Evolutionary conservation across 1,139 yeast genomes (phyloP), one percentile per base, ranked within the genome.

Genomic region (Geotrichum phurueaensis): DNA sequence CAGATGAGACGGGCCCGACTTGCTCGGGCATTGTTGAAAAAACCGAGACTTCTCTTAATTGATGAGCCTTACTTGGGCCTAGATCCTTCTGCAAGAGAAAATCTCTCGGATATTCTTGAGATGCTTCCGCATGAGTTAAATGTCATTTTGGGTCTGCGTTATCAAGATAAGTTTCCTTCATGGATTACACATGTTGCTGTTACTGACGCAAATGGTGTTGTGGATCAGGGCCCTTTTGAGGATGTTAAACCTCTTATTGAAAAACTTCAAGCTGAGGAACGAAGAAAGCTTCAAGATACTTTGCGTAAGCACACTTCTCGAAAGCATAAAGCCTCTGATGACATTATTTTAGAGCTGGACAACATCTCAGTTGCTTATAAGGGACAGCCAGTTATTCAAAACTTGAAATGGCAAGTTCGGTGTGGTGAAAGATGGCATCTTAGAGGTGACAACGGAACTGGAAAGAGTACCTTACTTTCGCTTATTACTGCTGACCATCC

Each of bases 401-500:
- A 86, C 60, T 78, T 94, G 60, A 74, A 75, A 27, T 89, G 97
- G 94, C 76, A 75, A 22, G 85, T 91, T 9, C 77, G 79, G 3
- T 77, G 77, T 33, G 96, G 96, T 1, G 87, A 90, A 27, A 86
- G 83, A 68, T 91, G 97, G 96, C 92, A 95, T 70, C 79, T 94
- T 49, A 78, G 87, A 60, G 99, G 99, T 6, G 84, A 85, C 64
- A 94, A 94, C 67, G 99, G 99, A 0, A 81, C 96, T 0, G 99
- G 99, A 0, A 94, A 94, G 70, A 88, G 97, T 2, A 94, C 99
- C 0, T 74, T 94, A 20, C 74, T 94, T 20, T 85, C 97, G 1
- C 74, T 94, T 51, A 79, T 94, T 47, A 90, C 97, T 0, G 94
- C 96, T 2, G 99, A 94, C 68, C 99, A 94, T 70, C 99, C 99